phyloP scores from a whole-genome alignment of 805 yeast species.

The Scheffersomyces lignosus region DNA sequence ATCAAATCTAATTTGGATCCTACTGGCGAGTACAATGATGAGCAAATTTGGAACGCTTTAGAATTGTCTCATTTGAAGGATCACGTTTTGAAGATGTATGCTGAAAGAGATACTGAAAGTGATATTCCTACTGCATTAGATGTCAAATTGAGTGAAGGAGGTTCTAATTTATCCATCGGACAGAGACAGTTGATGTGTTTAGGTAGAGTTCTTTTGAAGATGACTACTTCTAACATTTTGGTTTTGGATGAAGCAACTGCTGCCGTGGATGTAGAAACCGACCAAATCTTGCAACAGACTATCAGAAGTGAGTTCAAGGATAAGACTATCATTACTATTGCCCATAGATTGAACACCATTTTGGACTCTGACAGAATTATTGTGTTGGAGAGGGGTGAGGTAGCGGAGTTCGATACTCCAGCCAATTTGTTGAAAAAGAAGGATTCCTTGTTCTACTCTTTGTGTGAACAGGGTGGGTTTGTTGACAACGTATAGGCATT shows the following conservation, averaged over 20 bases:
- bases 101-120: constrained; percentile 26
- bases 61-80: constrained; percentile 44
- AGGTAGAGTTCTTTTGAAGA: constrained; percentile 71
- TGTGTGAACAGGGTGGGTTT: constrained; percentile 82
- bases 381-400: constrained; percentile 72
- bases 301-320: constrained; percentile 73
- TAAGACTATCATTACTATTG: constrained; percentile 79
- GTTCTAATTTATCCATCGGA: constrained; percentile 52
- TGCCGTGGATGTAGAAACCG: constrained; percentile 86
- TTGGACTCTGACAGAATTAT: constrained; percentile 78
- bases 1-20: constrained; percentile 44
- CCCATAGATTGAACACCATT: constrained; percentile 81
- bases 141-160: constrained; percentile 44
- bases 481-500: constrained; percentile 25
- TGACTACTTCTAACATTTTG: constrained; percentile 55
- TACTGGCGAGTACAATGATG: constrained; percentile 33
- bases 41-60: constrained; percentile 42
- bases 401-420: constrained; percentile 78
- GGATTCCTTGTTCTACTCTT: constrained; percentile 71
- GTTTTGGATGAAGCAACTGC: constrained; percentile 88
- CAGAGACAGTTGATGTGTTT: constrained; percentile 66
- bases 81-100: constrained; percentile 39
- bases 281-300: constrained; percentile 72
- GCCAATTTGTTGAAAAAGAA: constrained; percentile 60
- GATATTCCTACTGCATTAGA: constrained; percentile 28